Evolutionary conservation across 2,329 filamentous ascomycete species (phyloP), one percentile per base, ranked within the genome.

Genomic region (Aspergillus alliaceus): DNA sequence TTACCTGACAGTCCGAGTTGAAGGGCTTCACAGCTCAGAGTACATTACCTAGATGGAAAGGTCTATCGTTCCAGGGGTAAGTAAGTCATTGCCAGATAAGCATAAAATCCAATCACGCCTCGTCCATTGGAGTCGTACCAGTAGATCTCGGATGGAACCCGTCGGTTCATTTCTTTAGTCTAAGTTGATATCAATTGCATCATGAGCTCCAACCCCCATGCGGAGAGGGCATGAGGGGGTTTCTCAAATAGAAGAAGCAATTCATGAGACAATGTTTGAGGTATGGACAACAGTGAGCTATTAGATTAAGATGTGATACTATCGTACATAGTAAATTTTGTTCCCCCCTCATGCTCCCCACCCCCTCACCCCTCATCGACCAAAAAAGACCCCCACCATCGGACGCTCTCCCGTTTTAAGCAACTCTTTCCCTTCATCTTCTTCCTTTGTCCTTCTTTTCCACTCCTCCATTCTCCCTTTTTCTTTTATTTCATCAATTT

Each of bases 361-460:
- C 42, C 55, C 48, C 51, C 42, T 55, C 51, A 53, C 55, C 55
- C 57, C 44, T 60, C 47, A 57, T 47, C 51, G 27, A 39, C 47
- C 39, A 34, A 47, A 46, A 34, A 53, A 14, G 31, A 14, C 53
- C 52, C 49, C 51, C 57, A 49, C 54, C 40, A 51, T 20, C 53
- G 37, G 64, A 35, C 44, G 59, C 51, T 31, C 51, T n/a, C n/a
- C 54, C 51, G 27, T 57, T 57, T 54, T 53, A 57, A 57, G 27
- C 25, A 51, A 44, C 15, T 31, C 32, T 35, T 53, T 53, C 31
- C 49, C 53, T 20, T 15, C 29, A 18, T 12, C 39, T 32, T 34
- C 14, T 31, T 18, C n/a, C 31, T 9, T 9, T 42, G 22, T n/a
- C 12, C 5, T 50, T 27, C 24, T 22, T 27, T 49, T 39, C 42